These are phyloP conservation scores for Otatea glauca DNA, from an alignment of 176 grass and related monocot genomes.

Conservation along the genomic window DNA sequence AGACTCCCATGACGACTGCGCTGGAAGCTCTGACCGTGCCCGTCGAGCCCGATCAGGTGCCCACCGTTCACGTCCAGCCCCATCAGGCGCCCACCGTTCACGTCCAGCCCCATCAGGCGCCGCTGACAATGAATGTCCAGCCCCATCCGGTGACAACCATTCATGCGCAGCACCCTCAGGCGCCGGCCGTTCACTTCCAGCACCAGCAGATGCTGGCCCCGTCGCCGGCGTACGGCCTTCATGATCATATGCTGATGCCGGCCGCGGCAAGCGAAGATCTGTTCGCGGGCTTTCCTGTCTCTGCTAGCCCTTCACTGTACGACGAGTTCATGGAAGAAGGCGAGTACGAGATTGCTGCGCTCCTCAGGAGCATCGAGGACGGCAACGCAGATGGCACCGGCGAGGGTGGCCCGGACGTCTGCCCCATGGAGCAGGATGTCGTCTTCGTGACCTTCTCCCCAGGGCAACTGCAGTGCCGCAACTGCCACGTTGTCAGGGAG, in stretches of 20 bases:
- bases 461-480: background rate
- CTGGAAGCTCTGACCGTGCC: background rate
- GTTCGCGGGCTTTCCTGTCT: too few relatives aligned
- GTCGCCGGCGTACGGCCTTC: background rate
- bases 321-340: background rate
- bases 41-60: too few relatives aligned
- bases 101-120: background rate
- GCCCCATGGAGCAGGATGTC: background rate
- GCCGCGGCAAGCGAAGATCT: background rate
- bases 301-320: background rate
- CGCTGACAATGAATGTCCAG: background rate
- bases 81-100: background rate
- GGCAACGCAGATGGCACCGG: background rate
- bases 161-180: too few relatives aligned
- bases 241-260: background rate
- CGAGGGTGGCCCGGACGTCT: background rate
- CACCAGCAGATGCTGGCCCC: background rate
- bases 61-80: too few relatives aligned
- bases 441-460: background rate
- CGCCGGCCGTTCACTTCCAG: background rate
- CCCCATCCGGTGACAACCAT: background rate
- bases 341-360: background rate
- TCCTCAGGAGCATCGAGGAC: background rate
- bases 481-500: constrained; percentile 17
- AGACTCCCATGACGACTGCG: background rate